Evolutionary conservation across 495 filamentous ascomycete genomes (phyloP), one percentile per base, ranked within the genome.

Genomic region (Aspergillus mulundensis): DNA sequence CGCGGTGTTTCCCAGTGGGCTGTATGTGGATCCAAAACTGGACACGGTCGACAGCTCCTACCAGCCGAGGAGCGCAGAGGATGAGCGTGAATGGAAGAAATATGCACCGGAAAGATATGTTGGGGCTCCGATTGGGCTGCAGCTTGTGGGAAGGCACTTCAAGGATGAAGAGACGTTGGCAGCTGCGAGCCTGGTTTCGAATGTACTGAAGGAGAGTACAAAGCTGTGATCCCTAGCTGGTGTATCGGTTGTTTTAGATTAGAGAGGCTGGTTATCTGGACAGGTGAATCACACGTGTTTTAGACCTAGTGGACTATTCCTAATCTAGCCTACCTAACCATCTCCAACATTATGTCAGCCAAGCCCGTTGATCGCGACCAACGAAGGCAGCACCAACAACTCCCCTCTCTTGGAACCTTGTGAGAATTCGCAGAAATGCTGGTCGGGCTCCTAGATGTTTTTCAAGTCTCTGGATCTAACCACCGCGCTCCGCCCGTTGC

Each of bases 391-490:
- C 21, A 16, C 21, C n/a, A n/a, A n/a, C n/a, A n/a, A 18, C 43
- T 18, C 18, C 7, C 7, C 36, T 18, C 16, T 48, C 38, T 40
- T 36, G 1, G 32, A n/a, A 36, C 30, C 46, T 51, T 54, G 24
- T 43, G 44, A 21, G 48, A 56, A 30, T 42, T 48, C 53, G 56
- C 51, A 59, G 66, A 69, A 72, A 83, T 82, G 83, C 62, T 54
- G 53, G 46, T 44, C 45, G 50, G 39, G 50, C 48, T 54, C 75
- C 83, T 90, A 90, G 80, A 95, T 95, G 91, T 93, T 92, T 79
- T 84, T 97, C 81, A 92, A 93, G 78, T 84, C 86, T 65, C 79
- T 97, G 64, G 92, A 97, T 72, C 81, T 99, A 62, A 97, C 95
- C 7, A 95, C 91, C 71, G 94, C 94, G 57, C 83, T 96, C 66